Evolutionary conservation across 106 monocot species (phyloP).

Genomic region (Dendrobium nobile): DNA sequence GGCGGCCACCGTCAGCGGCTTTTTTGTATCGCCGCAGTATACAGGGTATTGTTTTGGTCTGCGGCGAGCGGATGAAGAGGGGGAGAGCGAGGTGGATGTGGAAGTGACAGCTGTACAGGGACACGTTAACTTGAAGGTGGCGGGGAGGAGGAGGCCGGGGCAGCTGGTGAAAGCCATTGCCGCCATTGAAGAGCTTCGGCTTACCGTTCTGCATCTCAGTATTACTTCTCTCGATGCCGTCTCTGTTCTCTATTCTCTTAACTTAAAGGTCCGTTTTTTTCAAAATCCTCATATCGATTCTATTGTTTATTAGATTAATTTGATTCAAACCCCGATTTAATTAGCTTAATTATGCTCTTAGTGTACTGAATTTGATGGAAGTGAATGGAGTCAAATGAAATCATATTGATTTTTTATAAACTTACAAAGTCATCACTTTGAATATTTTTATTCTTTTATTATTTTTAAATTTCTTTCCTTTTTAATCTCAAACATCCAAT

Average conservation of each 20-base stretch:
- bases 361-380: no score
- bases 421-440: not conserved
- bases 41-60: conserved; percentile 19
- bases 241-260: conserved; percentile 70
- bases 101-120: conserved; percentile 71
- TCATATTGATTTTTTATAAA: no score
- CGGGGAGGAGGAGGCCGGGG: conserved; percentile 31
- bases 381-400: no score
- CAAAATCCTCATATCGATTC: not conserved
- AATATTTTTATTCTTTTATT: not conserved
- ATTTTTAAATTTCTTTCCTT: not conserved
- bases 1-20: conserved; percentile 3
- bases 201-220: conserved; percentile 69
- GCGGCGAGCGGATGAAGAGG: not conserved
- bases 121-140: conserved; percentile 69
- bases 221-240: conserved; percentile 42
- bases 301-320: no score
- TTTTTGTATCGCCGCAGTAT: conserved; percentile 81
- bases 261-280: conserved; percentile 57
- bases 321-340: no score
- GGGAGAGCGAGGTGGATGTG: conserved; percentile 40
- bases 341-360: no score
- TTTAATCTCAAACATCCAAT: no score
- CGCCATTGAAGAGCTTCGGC: conserved; percentile 62
- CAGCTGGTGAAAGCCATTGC: conserved; percentile 55